These are phyloP conservation scores for Solanum commersonii DNA, from an alignment of 257 asterid species.

Conservation along the genomic window DNA sequence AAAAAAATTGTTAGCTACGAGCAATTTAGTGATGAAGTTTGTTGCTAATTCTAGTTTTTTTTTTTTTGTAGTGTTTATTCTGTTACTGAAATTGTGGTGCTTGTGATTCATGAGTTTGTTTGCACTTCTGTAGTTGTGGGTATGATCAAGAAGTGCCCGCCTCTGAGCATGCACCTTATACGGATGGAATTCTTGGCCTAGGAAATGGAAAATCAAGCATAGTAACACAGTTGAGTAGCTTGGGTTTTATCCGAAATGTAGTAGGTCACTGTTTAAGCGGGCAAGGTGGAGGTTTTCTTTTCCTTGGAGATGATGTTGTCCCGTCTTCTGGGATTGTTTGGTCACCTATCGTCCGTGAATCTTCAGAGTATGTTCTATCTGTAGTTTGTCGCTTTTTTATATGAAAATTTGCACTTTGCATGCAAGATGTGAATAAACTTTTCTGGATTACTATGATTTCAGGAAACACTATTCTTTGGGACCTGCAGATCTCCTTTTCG, in stretches of 20 bases:
- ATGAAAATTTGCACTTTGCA: neutral
- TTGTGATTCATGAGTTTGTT: neutral
- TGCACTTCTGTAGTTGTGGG: conserved; percentile 55
- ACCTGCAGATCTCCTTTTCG: conserved; percentile 17
- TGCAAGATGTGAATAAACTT: neutral
- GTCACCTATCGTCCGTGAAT: conserved; percentile 16
- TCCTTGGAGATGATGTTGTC: conserved; percentile 71
- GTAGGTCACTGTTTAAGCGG: conserved; percentile 77
- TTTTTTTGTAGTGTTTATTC: neutral
- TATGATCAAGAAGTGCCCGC: conserved; percentile 69
- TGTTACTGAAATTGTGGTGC: neutral
- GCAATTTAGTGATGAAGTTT: neutral
- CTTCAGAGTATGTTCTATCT: conserved; percentile 12
- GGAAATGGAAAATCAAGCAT: conserved; percentile 77
- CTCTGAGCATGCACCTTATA: conserved; percentile 34
- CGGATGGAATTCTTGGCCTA: conserved; percentile 93
- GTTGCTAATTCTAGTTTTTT: neutral
- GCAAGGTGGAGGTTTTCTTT: conserved; percentile 77
- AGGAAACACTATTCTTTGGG: conserved; percentile 29
- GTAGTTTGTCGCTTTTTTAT: neutral
- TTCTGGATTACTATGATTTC: neutral
- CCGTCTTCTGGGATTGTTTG: conserved; percentile 31
- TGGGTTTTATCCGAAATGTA: conserved; percentile 52
- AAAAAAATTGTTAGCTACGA: neutral
- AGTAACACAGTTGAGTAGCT: conserved; percentile 41